Conservation (phyloP, 345 rosid genomes). For the Populus ilicifolia region DNA sequence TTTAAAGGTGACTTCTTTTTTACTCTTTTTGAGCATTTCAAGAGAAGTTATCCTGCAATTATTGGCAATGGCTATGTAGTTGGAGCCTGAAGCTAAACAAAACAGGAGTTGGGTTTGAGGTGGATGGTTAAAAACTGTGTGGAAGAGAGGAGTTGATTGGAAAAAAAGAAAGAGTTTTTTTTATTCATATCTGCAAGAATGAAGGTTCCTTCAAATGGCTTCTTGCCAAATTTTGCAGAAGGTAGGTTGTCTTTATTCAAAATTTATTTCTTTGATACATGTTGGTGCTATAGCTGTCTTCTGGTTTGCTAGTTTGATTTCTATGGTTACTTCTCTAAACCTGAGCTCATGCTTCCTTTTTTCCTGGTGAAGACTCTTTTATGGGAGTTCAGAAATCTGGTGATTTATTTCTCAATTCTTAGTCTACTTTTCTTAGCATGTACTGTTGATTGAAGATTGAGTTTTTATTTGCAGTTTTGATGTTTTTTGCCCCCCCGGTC, state of each 20-base stretch:
- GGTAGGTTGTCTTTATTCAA: conserved; percentile 39
- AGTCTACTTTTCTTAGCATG: not conserved
- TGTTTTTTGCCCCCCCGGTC: not conserved
- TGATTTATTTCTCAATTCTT: not conserved
- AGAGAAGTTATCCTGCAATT: conserved; percentile 18
- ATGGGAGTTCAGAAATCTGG: not conserved
- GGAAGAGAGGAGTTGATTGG: conserved; percentile 20
- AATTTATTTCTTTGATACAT: not conserved
- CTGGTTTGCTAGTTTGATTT: not conserved
- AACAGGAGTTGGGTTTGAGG: not conserved
- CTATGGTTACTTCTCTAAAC: not conserved
- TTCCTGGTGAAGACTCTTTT: not conserved
- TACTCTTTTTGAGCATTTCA: not conserved
- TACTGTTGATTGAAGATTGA: not conserved
- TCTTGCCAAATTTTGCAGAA: conserved; percentile 57
- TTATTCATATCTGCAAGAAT: conserved; percentile 35
- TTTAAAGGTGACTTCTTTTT: not conserved
- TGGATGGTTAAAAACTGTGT: not conserved
- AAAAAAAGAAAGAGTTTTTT: not conserved
- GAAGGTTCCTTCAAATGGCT: conserved; percentile 90
- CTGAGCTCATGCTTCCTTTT: not conserved
- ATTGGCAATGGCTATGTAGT: conserved; percentile 18
- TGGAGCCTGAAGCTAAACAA: conserved; percentile 9
- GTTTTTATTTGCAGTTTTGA: not conserved
- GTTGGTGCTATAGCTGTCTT: not conserved